Evolutionary conservation across 1,284 basidiomycete genomes (phyloP), one percentile per base, ranked within the genome.

Genomic region (Papiliotrema fonsecae): DNA sequence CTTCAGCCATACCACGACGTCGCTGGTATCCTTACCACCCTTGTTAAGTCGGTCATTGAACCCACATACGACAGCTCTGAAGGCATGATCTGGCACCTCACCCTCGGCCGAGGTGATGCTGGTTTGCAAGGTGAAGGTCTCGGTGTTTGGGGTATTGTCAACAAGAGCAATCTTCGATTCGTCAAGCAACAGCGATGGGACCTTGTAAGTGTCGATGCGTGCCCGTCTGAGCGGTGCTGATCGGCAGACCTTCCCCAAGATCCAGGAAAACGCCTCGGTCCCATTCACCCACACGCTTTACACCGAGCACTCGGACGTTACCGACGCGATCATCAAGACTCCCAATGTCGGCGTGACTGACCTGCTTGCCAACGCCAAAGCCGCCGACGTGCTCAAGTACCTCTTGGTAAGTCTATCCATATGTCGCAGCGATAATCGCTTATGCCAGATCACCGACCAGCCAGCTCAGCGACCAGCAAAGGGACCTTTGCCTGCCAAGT

Each of bases 1-100:
- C 79, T 92, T 50, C 76, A 81, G 41, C 89, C 90, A 48, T 82
- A 86, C 63, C 90, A 93, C 73, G 90, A 93, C 73, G 82, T 87
- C 57, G 52, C 52, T 14, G 40, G 52, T 14, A 74, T 80, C 54
- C 46, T 81, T 26, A 83, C 80, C 72, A 82, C 87, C 61, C 71
- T 79, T 50, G 75, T 70, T 4, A 78, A 81, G 68, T 77, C 81
- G 2, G 69, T 90, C 49, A 76, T 87, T 40, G 88, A 93, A 68
- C 78, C 93, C 40, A 80, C 84, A 26, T 86, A 83, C 68, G 78
- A 78, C 6, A 45, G 42, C 6, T 80, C 82, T 31, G 75, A 77
- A 53, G 50, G 47, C 7, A 36, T 68, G 45, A 47, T 82, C 54
- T 79, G 91, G 40, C 85, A 89, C 68, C 86, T 91, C 59, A 86